Evolutionary conservation across 176 grass and related monocot species (phyloP).

Genomic region (Bothriochloa decipiens): DNA sequence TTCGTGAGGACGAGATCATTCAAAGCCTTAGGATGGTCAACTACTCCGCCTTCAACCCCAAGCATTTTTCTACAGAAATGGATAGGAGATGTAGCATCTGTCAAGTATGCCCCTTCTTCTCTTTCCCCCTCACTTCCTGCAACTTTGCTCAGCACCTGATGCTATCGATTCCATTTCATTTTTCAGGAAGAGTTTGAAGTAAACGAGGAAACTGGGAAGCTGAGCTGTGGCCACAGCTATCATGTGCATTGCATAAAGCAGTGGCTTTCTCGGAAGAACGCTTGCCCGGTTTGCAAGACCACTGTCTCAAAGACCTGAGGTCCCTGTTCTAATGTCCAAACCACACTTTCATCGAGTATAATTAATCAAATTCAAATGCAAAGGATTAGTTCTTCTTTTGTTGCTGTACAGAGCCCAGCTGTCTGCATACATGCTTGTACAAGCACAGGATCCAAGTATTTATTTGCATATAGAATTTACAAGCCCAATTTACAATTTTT

Average conservation of each 20-base stretch:
- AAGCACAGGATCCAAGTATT: background rate
- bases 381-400: constrained; percentile 25
- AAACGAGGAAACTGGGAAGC: constrained; percentile 69
- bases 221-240: constrained; percentile 79
- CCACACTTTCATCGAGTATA: background rate
- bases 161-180: background rate
- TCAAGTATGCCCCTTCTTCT: constrained; percentile 50
- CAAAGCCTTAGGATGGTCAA: constrained; percentile 59
- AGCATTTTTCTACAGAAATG: constrained; percentile 52
- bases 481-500: background rate
- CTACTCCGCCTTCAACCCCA: constrained; percentile 54
- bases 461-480: constrained; percentile 20
- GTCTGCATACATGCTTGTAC: constrained; percentile 5
- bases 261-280: constrained; percentile 92
- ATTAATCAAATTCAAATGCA: background rate
- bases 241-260: constrained; percentile 94
- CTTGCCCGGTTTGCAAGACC: constrained; percentile 88
- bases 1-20: constrained; percentile 74
- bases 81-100: constrained; percentile 83
- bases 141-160: background rate
- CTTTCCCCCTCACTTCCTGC: background rate
- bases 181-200: constrained; percentile 81
- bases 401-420: constrained; percentile 20
- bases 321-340: background rate
- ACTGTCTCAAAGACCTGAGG: constrained; percentile 58